Evolutionary conservation across 495 filamentous ascomycete species (phyloP), one percentile per base, ranked within the genome.

Genomic region (Hyphodiscus hymeniophilus): DNA sequence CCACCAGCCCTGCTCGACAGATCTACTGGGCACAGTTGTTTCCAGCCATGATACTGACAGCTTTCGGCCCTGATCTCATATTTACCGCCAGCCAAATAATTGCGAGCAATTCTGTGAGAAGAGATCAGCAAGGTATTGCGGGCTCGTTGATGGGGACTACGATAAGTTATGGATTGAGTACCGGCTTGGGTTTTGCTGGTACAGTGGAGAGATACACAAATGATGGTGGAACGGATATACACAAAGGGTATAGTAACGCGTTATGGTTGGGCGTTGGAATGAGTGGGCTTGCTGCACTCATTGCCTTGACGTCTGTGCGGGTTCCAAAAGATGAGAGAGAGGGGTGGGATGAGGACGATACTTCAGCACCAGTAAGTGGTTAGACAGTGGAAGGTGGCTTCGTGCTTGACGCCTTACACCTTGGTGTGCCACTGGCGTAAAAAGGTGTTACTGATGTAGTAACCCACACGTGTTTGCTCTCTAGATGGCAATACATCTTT

Each of bases 21-120:
- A 61, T 51, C 3, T 76, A 75, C 58, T 76, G 72, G 72, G 61
- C 66, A 0, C 68, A 70, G 35, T 54, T 70, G 0, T 77, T 77
- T 48, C 71, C 70, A 0, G 71, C 68, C 5, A 63, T 65, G 7
- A 39, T 74, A 2, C 49, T 75, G 2, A 58, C 66, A 34, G 55
- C 63, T 0, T 67, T 75, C 31, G 69, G 66, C 52, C 70, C 70
- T 0, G 74, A 77, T 52, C 63, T 77, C 2, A 65, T 73, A 26
- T 73, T 67, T 41, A 71, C 68, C 0, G 71, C 69, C 7, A 68
- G 66, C 0, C 73, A 76, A 39, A 74, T 77, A 36, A 73, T 77
- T 48, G 71, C 71, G 4, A 75, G 73, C 42, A 76, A 76, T 43
- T 64, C 63, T 0, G 73, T 76, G 11, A 62, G 60, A 12, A 54